Evolutionary conservation across 345 rosid species (phyloP).

Genomic region (Pistacia integerrima): DNA sequence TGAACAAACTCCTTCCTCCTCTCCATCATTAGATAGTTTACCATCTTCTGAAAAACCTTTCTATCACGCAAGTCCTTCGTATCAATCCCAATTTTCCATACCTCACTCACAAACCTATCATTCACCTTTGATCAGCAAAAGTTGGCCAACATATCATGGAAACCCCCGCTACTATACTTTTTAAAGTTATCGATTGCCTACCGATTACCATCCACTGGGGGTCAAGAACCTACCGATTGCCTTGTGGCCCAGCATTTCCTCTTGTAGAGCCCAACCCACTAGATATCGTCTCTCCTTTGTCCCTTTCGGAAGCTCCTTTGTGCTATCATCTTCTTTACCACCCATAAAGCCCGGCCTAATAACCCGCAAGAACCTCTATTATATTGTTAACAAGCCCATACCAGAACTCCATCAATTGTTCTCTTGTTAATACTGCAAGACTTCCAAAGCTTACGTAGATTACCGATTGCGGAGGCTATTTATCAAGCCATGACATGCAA

Average conservation of each 20-base stretch:
- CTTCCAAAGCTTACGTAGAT: constrained; percentile 61
- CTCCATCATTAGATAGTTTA: constrained; percentile 58
- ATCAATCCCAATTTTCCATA: constrained; percentile 68
- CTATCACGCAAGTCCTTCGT: constrained; percentile 65
- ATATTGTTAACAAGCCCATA: constrained; percentile 41
- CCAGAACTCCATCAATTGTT: constrained; percentile 52
- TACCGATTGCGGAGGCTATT: constrained; percentile 37
- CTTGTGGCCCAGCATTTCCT: too few relatives aligned
- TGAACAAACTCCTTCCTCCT: constrained; percentile 37
- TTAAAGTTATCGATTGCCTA: constrained; percentile 34
- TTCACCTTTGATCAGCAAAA: constrained; percentile 61
- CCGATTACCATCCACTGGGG: constrained; percentile 77
- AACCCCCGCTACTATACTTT: constrained; percentile 56
- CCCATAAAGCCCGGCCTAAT: constrained; percentile 25
- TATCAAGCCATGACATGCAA: constrained; percentile 49
- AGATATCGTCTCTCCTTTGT: too few relatives aligned
- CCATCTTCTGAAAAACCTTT: constrained; percentile 49
- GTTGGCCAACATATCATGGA: constrained; percentile 81
- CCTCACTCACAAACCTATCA: constrained; percentile 53
- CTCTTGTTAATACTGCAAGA: constrained; percentile 22
- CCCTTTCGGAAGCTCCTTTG: too few relatives aligned
- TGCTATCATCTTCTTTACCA: too few relatives aligned
- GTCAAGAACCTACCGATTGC: constrained; percentile 21
- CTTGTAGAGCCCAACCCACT: too few relatives aligned
- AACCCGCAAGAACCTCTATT: constrained; percentile 53